A percentile compares a stretch with the other conserved stretches of the same genome.
Conservation (phyloP, 2,329 filamentous ascomycete species). For the Colletotrichum lini region DNA sequence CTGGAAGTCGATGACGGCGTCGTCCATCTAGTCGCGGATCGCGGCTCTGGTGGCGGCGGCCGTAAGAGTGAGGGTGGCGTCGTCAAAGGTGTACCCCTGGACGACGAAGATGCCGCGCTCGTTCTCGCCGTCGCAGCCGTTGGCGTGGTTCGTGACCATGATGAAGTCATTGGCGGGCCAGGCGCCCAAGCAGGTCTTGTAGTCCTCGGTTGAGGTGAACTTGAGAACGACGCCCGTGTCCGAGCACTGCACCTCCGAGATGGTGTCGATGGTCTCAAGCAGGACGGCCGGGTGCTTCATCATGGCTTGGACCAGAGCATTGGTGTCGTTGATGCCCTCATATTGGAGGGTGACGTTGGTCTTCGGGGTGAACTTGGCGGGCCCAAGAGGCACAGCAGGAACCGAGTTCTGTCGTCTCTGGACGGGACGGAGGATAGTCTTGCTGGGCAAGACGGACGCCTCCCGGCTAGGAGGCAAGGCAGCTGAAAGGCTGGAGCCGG, state of each 20-base stretch:
- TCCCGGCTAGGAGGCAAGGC: conserved; percentile 21
- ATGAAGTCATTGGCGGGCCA: conserved; percentile 48
- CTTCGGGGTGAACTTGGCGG: conserved; percentile 43
- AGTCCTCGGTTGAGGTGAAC: conserved; percentile 40
- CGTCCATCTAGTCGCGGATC: conserved; percentile 39
- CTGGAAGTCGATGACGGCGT: conserved; percentile 40
- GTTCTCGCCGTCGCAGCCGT: conserved; percentile 54
- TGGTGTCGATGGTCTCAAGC: conserved; percentile 43
- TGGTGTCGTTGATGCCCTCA: conserved; percentile 37
- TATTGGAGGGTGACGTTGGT: conserved; percentile 43
- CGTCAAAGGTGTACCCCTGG: conserved; percentile 36
- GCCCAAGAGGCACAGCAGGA: conserved; percentile 15
- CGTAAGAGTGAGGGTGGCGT: conserved; percentile 27
- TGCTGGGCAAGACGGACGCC: background rate
- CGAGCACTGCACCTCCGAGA: conserved; percentile 38
- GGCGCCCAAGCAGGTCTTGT: conserved; percentile 41
- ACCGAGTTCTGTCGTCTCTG: conserved; percentile 20
- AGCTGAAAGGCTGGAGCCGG: conserved; percentile 15
- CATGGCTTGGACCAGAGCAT: conserved; percentile 37
- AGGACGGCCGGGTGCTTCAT: conserved; percentile 44
- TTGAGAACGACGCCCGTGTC: conserved; percentile 37
- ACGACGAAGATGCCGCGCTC: conserved; percentile 58
- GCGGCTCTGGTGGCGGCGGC: conserved; percentile 24
- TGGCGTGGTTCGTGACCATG: conserved; percentile 59
- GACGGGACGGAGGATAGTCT: conserved; percentile 31